A percentile compares a stretch with the other conserved stretches of the same genome.
Conservation (phyloP, 352 stramenopile species). For the Pythium volutum region DNA sequence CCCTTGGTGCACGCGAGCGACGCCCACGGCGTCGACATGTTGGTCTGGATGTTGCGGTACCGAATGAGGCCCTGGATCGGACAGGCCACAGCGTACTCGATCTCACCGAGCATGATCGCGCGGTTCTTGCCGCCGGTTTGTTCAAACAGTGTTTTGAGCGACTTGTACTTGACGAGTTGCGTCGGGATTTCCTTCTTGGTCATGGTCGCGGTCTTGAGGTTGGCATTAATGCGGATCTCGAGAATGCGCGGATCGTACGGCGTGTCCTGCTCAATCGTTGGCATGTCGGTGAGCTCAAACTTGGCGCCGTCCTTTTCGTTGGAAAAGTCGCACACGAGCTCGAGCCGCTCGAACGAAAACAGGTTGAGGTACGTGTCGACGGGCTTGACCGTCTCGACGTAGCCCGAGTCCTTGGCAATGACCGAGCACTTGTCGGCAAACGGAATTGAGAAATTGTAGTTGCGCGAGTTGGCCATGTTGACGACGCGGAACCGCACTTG, state of each 20-base stretch:
- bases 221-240: constrained; percentile 40
- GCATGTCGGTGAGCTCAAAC: constrained; percentile 48
- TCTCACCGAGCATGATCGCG: constrained; percentile 51
- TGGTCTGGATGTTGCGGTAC: constrained; percentile 51
- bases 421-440: constrained; percentile 59
- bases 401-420: constrained; percentile 65
- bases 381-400: constrained; percentile 39
- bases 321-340: constrained; percentile 62
- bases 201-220: constrained; percentile 41
- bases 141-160: constrained; percentile 53
- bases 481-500: constrained; percentile 63
- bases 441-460: constrained; percentile 75
- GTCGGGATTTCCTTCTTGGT: constrained; percentile 32
- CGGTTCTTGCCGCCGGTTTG: constrained; percentile 51
- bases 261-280: constrained; percentile 38
- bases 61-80: constrained; percentile 45
- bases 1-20: constrained; percentile 61
- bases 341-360: constrained; percentile 58
- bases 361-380: constrained; percentile 34
- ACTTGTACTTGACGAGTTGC: constrained; percentile 43
- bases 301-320: constrained; percentile 36
- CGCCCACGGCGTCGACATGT: constrained; percentile 44
- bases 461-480: constrained; percentile 61
- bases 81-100: constrained; percentile 42
- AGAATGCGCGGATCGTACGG: constrained; percentile 50